A percentile compares a stretch with the other conserved stretches of the same genome.
Conservation (phyloP, 371 early-diverging fungal genomes). For the Mortierella sp. region DNA sequence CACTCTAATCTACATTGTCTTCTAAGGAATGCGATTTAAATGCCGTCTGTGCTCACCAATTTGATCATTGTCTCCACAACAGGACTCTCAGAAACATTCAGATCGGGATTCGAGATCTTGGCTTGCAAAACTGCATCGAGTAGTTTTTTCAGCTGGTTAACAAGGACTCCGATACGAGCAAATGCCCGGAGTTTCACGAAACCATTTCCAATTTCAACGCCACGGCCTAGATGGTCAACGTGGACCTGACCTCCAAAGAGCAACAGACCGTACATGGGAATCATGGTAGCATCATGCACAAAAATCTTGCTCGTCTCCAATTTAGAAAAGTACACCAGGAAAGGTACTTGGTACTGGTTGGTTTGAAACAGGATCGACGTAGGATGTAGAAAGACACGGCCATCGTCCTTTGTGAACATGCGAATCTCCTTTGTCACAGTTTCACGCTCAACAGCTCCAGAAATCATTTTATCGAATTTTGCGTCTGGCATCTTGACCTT, state of each 20-base stretch:
- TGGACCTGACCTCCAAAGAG: constrained; percentile 79
- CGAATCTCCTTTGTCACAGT: constrained; percentile 80
- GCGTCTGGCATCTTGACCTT: constrained; percentile 77
- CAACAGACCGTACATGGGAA: constrained; percentile 75
- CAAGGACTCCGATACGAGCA: constrained; percentile 85
- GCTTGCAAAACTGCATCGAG: constrained; percentile 75
- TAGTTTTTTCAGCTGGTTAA: constrained; percentile 77
- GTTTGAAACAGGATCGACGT: constrained; percentile 75
- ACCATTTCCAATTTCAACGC: constrained; percentile 69
- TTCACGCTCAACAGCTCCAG: constrained; percentile 81
- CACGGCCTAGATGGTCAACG: constrained; percentile 78
- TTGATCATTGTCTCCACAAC: constrained; percentile 67
- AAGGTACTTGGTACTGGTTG: constrained; percentile 71
- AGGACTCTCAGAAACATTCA: constrained; percentile 67
- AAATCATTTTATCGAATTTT: constrained; percentile 78
- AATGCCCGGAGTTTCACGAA: constrained; percentile 80
- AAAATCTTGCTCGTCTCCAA: constrained; percentile 80
- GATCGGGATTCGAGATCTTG: constrained; percentile 78
- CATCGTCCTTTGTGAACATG: constrained; percentile 74
- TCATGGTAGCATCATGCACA: constrained; percentile 80
- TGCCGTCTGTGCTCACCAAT: constrained; percentile 67
- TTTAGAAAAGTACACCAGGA: constrained; percentile 78
- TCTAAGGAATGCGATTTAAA: constrained; percentile 26
- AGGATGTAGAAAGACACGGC: constrained; percentile 87
- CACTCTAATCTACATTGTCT: neutral